Evolutionary conservation across 768 basidiomycete species (phyloP).

Genomic region (Calocybe indica): DNA sequence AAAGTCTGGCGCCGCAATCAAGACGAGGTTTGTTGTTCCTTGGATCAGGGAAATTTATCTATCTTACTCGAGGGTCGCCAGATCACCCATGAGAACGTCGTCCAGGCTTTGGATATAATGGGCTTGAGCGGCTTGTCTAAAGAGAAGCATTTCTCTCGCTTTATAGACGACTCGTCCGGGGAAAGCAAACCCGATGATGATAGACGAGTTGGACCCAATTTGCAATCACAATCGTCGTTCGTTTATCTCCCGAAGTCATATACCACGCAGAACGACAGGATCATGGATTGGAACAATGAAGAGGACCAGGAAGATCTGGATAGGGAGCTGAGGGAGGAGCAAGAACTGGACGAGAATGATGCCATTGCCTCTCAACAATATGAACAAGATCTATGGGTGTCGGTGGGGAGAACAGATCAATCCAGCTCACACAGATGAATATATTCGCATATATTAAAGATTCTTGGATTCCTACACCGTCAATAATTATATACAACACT

Average conservation of each 20-base stretch:
- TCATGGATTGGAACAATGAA: neutral
- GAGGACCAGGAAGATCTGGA: conserved; percentile 17
- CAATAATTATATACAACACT: conserved; percentile 12
- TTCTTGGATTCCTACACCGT: neutral
- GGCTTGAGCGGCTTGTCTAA: conserved; percentile 32
- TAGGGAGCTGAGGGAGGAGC: conserved; percentile 38
- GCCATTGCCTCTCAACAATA: too few species aligned
- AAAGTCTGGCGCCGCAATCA: conserved; percentile 52
- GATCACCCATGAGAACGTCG: conserved; percentile 39
- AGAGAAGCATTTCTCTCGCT: conserved; percentile 32
- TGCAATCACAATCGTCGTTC: conserved; percentile 18
- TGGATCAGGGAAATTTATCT: neutral
- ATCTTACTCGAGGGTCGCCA: conserved; percentile 13
- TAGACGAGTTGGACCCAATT: conserved; percentile 11
- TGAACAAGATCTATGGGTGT: too few species aligned
- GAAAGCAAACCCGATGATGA: conserved; percentile 7
- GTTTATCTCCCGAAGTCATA: conserved; percentile 11
- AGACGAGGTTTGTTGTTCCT: conserved; percentile 28
- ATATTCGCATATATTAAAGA: neutral
- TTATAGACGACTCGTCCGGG: conserved; percentile 13
- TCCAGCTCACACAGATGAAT: too few species aligned
- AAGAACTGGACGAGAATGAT: conserved; percentile 32
- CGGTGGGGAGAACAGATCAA: too few species aligned
- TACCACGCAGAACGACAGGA: too few species aligned
- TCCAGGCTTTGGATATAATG: conserved; percentile 43